These are phyloP conservation scores for Malassezia equina DNA, from an alignment of 1,284 basidiomycete species.

Conservation along the genomic window DNA sequence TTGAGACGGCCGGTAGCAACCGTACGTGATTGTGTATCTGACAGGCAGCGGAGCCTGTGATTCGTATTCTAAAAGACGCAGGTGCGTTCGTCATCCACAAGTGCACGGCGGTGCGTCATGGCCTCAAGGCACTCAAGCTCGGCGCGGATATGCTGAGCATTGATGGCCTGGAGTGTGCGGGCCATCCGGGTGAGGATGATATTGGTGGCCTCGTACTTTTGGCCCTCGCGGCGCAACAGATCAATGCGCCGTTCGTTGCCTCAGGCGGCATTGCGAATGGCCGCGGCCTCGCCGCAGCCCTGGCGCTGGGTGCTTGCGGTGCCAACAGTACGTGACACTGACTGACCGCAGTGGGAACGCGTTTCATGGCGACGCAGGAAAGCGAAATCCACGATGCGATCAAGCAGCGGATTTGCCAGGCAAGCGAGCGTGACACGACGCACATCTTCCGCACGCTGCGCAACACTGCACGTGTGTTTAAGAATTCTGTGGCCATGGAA, in stretches of 20 bases:
- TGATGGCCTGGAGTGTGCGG: constrained; percentile 58
- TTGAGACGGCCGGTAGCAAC: constrained; percentile 87
- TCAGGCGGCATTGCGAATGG: constrained; percentile 59
- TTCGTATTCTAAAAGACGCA: constrained; percentile 68
- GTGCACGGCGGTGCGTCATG: constrained; percentile 60
- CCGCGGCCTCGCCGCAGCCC: constrained; percentile 67
- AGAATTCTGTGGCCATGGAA: constrained; percentile 67
- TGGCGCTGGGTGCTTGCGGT: constrained; percentile 76
- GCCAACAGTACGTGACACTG: constrained; percentile 62
- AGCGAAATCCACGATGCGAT: constrained; percentile 79
- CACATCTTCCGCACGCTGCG: constrained; percentile 75
- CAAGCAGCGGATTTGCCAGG: constrained; percentile 75
- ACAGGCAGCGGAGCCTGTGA: constrained; percentile 59
- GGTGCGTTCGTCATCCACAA: constrained; percentile 75
- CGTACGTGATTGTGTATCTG: constrained; percentile 52
- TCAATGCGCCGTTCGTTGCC: constrained; percentile 75
- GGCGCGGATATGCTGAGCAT: constrained; percentile 66
- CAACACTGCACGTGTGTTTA: constrained; percentile 81
- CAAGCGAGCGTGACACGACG: constrained; percentile 65
- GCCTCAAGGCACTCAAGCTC: constrained; percentile 61
- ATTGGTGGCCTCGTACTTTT: constrained; percentile 82
- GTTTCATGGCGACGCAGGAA: constrained; percentile 63
- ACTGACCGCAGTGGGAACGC: constrained; percentile 55
- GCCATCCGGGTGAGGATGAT: constrained; percentile 90
- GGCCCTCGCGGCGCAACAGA: constrained; percentile 73